phyloP scores from a whole-genome alignment of 2,329 filamentous ascomycete genomes.

The Aspergillus fructus region DNA sequence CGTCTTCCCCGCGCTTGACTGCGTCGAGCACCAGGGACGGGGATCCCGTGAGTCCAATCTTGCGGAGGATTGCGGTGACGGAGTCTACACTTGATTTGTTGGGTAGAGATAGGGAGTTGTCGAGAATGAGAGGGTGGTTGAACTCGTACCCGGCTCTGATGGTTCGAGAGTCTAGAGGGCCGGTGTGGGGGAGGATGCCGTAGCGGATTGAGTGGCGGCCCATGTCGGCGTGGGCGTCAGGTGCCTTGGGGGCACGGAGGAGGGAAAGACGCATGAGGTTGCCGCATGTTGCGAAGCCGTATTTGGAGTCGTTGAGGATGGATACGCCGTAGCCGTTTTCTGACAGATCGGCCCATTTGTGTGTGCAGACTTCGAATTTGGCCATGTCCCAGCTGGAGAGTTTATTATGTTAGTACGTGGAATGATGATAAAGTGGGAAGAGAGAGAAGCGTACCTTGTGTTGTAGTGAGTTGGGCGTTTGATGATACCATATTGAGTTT shows the following conservation, averaged over 20 bases:
- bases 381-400: slow-evolving; percentile 80
- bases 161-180: slow-evolving; percentile 68
- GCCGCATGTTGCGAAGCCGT: slow-evolving; percentile 87
- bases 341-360: slow-evolving; percentile 89
- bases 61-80: slow-evolving; percentile 38
- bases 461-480: slow-evolving; percentile 95
- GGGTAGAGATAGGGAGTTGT: slow-evolving; percentile 37
- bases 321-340: slow-evolving; percentile 88
- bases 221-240: slow-evolving; percentile 93
- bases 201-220: slow-evolving; percentile 83
- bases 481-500: slow-evolving; percentile 89
- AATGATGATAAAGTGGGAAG: no score
- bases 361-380: slow-evolving; percentile 94
- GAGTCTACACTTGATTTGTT: slow-evolving; percentile 12
- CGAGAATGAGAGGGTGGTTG: slow-evolving; percentile 73
- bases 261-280: slow-evolving; percentile 87
- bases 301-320: slow-evolving; percentile 93
- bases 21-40: slow-evolving; percentile 77
- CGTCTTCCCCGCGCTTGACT: slow-evolving; percentile 90
- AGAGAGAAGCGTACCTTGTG: slow-evolving; percentile 58
- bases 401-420: slow-evolving; percentile 21
- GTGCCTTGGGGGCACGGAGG: slow-evolving; percentile 84
- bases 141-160: slow-evolving; percentile 85
- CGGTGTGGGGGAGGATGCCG: slow-evolving; percentile 83
- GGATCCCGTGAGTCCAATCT: slow-evolving; percentile 67